These are phyloP conservation scores for Oenanthe sinensis DNA, from an alignment of 129 eudicot genomes.

Conservation along the genomic window DNA sequence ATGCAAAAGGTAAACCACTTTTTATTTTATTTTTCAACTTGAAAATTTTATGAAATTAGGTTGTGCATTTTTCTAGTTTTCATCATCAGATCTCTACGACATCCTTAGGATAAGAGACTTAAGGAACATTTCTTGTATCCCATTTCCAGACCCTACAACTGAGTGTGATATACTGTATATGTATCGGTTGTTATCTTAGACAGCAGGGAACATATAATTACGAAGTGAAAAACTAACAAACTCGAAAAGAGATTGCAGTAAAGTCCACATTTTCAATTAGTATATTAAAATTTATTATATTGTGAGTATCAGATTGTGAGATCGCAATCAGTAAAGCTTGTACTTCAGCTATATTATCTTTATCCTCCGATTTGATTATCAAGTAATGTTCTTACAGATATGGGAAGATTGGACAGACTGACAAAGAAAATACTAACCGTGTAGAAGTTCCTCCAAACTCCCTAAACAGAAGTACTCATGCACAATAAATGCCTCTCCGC, in stretches of 20 bases:
- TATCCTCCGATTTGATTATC: not conserved
- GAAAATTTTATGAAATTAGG: not conserved
- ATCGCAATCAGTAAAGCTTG: too few species aligned
- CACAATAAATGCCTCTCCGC: conserved; percentile 37
- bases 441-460: conserved; percentile 49
- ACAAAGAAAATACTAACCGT: not conserved
- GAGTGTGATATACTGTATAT: not conserved
- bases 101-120: not conserved
- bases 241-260: not conserved
- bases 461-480: conserved; percentile 39
- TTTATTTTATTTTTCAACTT: not conserved
- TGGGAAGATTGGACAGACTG: not conserved
- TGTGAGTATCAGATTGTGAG: not conserved
- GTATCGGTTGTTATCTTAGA: not conserved
- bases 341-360: not conserved
- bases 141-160: not conserved
- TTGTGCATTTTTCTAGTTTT: not conserved
- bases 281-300: not conserved
- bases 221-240: not conserved
- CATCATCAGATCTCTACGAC: not conserved
- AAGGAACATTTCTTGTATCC: not conserved
- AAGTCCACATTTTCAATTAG: not conserved
- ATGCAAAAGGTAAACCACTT: not conserved
- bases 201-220: not conserved
- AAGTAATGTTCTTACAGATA: not conserved